phyloP scores from a whole-genome alignment of 306 rosid species.

The Vigna unguiculata region DNA sequence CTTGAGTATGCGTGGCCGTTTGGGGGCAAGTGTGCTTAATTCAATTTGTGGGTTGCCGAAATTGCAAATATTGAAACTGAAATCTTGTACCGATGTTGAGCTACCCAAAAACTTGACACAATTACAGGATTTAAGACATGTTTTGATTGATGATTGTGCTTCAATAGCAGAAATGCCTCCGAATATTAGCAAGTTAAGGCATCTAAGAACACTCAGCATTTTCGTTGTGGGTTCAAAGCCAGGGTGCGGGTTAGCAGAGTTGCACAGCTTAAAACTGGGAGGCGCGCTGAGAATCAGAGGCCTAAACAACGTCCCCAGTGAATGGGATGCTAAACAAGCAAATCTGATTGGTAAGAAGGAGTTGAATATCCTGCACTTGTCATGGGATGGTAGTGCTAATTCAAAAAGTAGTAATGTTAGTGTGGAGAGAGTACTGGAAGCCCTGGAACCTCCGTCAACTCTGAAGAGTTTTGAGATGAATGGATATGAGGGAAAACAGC shows the following conservation, averaged over 20 bases:
- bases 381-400: background rate
- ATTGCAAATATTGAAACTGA: slow-evolving; percentile 25
- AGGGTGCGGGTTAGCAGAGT: slow-evolving; percentile 18
- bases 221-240: slow-evolving; percentile 13
- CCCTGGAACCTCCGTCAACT: background rate
- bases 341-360: slow-evolving; percentile 14
- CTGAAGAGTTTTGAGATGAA: slow-evolving; percentile 15
- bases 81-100: rapidly evolving
- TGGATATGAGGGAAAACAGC: background rate
- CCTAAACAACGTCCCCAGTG: background rate
- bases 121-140: slow-evolving; percentile 21
- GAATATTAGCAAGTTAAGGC: background rate
- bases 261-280: background rate
- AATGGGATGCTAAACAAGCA: slow-evolving; percentile 1
- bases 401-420: background rate
- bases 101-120: slow-evolving; percentile 6
- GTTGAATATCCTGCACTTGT: background rate
- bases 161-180: background rate
- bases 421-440: background rate
- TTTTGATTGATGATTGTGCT: background rate
- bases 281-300: slow-evolving; percentile 3
- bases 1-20: background rate
- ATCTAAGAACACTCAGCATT: background rate
- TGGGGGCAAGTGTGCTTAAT: background rate
- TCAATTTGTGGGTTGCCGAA: background rate